These are phyloP conservation scores for Blastocystis sp. DNA, from an alignment of 352 stramenopile genomes.

Conservation along the genomic window DNA sequence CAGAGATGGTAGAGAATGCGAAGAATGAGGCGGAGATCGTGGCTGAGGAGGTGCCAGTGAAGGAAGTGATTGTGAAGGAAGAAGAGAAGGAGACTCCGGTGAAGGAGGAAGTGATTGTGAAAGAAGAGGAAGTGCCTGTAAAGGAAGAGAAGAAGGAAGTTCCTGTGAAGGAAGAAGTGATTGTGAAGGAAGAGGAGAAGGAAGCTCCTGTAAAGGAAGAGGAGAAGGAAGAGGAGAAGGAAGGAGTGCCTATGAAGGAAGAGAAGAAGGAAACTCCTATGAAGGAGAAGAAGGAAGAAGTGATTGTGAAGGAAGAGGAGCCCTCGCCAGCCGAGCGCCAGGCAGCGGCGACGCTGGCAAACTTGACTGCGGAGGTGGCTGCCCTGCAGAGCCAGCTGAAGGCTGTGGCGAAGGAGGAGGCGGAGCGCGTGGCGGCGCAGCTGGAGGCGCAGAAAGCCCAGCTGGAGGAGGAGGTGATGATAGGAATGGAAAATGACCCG, in stretches of 20 bases:
- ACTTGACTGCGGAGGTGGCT: neutral
- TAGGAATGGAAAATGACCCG: neutral
- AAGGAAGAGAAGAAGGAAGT: neutral
- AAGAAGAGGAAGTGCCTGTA: neutral
- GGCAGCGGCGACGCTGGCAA: too few species aligned
- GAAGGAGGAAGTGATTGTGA: neutral
- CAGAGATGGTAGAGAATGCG: constrained; percentile 1
- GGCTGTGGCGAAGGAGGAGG: neutral
- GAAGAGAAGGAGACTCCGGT: neutral
- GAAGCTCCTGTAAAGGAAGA: neutral
- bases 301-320: too few species aligned
- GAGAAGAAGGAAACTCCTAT: too few species aligned
- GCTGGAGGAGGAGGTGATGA: neutral
- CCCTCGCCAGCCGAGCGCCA: too few species aligned
- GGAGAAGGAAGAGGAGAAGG: neutral
- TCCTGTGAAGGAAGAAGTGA: neutral
- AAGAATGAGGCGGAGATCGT: neutral
- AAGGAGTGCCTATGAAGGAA: too few species aligned
- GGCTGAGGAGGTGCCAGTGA: neutral
- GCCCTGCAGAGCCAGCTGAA: neutral
- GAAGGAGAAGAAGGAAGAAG: too few species aligned
- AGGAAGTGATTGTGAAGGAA: neutral
- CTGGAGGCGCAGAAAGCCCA: neutral
- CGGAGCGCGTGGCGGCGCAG: neutral
- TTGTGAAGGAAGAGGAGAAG: neutral